Evolutionary conservation across 2,329 filamentous ascomycete genomes (phyloP), one percentile per base, ranked within the genome.

Genomic region (Ophiostoma australiae): DNA sequence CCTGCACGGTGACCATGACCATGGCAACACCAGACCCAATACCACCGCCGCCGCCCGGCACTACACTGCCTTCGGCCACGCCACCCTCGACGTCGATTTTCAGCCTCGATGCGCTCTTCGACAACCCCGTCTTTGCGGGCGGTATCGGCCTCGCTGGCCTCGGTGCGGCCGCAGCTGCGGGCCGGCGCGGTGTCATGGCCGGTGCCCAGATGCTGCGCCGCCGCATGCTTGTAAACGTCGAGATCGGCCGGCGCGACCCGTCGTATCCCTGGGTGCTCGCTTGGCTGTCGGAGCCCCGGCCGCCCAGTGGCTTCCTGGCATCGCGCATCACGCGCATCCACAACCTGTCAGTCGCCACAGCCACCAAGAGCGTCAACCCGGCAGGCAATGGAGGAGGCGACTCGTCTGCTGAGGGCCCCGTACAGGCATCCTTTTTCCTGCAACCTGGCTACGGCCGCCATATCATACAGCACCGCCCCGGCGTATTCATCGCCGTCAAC

Each of bases 181-280:
- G 90, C 39, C 93, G 95, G 74, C 90, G 90, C 77, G 92, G 91
- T 44, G 80, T 91, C 72, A 87, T 94, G 72, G 84, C 89, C 76
- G 89, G 89, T 70, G 89, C 90, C n/a, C 86, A 87, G 63, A 84
- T 96, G 71, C 82, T 97, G 72, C 91, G 92, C 68, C 89, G 91
- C 70, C 92, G 94, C 68, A 88, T 99, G 81, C 89, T 99, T 39
- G 92, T 98, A 76, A 93, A 97, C 77, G 89, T 99, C 76, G 95
- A 99, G 80, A 97, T 99, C 80, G 94, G 92, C 79, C 91, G 93
- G 78, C 92, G 94, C 76, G 95, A 99, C 81, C 89, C 93, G 65
- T 94, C 94, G 1, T 99, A 98, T 79, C 89, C 89, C 58, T 98
- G 94, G 94, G 89, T 99, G 61, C 85, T 99, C 11, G 90, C 94